Evolutionary conservation across 331 rosid species (phyloP).

Genomic region (Acacia concinna): DNA sequence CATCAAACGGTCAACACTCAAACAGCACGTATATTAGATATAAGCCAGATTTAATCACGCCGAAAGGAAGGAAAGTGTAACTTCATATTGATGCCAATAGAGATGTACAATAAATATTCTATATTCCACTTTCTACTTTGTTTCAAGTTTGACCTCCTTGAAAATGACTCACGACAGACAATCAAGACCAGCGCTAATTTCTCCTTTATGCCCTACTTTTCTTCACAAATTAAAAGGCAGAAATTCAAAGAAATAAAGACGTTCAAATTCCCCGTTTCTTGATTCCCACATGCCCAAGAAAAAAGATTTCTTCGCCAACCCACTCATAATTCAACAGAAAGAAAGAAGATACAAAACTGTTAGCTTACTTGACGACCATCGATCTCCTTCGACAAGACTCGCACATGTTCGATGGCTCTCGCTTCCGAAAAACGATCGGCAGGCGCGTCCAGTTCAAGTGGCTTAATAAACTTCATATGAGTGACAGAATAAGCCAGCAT

Average conservation of each 20-base stretch:
- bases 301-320: not conserved
- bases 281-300: not conserved
- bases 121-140: not conserved
- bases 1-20: constrained; percentile 29
- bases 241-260: not conserved
- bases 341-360: not conserved
- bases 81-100: not conserved
- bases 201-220: not conserved
- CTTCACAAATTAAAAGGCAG: not conserved
- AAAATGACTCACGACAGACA: not conserved
- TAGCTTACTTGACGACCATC: constrained; percentile 85
- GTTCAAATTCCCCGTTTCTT: not conserved
- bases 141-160: not conserved
- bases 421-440: constrained; percentile 84
- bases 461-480: constrained; percentile 81
- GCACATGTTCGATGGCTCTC: constrained; percentile 75
- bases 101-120: constrained; percentile 4
- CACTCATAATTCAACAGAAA: not conserved
- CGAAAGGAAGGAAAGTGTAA: not conserved
- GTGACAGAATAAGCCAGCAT: constrained; percentile 56
- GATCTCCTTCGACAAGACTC: constrained; percentile 75
- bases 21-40: not conserved
- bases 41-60: not conserved
- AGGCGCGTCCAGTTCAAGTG: constrained; percentile 74
- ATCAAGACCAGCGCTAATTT: not conserved